Evolutionary conservation across 2,329 filamentous ascomycete genomes (phyloP).

Genomic region (Colletotrichum agaves): DNA sequence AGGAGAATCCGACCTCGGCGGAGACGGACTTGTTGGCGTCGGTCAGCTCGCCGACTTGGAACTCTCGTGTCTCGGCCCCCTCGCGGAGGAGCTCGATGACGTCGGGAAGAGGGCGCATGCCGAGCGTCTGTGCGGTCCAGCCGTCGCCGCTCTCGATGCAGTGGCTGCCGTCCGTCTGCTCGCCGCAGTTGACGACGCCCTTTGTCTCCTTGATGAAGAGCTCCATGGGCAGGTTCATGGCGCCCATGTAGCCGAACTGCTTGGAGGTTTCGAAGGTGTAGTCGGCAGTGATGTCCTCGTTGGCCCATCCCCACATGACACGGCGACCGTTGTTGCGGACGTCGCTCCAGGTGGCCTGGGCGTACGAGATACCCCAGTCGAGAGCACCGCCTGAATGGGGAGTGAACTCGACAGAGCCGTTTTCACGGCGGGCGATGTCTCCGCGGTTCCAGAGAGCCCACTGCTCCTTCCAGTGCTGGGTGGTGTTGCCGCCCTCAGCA

Average conservation of each 20-base stretch:
- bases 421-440: constrained; percentile 32
- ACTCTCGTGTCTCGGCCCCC: constrained; percentile 23
- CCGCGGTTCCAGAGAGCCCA: constrained; percentile 39
- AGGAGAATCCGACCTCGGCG: constrained; percentile 29
- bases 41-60: constrained; percentile 24
- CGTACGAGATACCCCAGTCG: constrained; percentile 38
- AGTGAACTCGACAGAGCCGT: constrained; percentile 36
- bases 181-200: constrained; percentile 34
- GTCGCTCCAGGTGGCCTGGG: constrained; percentile 37
- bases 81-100: constrained; percentile 34
- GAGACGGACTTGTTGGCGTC: constrained; percentile 15
- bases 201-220: constrained; percentile 36
- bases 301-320: constrained; percentile 38
- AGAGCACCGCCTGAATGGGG: constrained; percentile 35
- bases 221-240: constrained; percentile 36
- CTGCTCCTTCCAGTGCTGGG: constrained; percentile 36
- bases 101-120: constrained; percentile 32
- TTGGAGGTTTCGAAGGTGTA: constrained; percentile 25
- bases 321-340: constrained; percentile 28
- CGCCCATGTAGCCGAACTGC: constrained; percentile 36
- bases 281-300: constrained; percentile 26
- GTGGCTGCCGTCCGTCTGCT: constrained; percentile 31
- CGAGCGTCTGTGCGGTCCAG: constrained; percentile 36
- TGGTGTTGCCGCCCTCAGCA: constrained; percentile 38
- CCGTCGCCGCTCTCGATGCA: constrained; percentile 27